phyloP scores from a whole-genome alignment of 164 flowering plant species.

The Berberis vulgaris region DNA sequence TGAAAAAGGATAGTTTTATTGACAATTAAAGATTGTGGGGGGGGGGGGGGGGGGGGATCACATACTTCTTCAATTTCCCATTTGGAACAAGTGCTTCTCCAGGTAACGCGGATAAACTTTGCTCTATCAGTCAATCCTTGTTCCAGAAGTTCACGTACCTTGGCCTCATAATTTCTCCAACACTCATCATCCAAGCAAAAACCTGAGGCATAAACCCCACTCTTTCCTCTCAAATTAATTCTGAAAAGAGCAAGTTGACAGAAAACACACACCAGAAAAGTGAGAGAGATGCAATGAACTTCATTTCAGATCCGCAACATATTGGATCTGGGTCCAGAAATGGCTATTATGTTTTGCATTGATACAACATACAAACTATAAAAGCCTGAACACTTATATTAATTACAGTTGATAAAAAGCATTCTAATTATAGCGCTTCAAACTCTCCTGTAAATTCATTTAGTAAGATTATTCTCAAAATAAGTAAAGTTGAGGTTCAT shows the following conservation, averaged over 20 bases:
- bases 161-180: slow-evolving; percentile 85
- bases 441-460: too few species aligned
- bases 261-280: neutral
- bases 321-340: too few species aligned
- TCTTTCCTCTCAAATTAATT: slow-evolving; percentile 51
- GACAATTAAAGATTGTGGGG: neutral
- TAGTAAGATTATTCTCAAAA: too few species aligned
- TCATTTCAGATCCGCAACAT: too few species aligned
- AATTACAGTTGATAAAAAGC: too few species aligned
- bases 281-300: neutral
- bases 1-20: neutral
- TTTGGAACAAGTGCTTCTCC: slow-evolving; percentile 45
- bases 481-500: too few species aligned
- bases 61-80: slow-evolving; percentile 60
- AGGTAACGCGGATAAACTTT: slow-evolving; percentile 61
- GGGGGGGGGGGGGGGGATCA: neutral
- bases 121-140: slow-evolving; percentile 71
- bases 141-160: slow-evolving; percentile 45
- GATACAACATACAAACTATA: too few species aligned
- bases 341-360: too few species aligned
- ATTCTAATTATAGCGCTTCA: too few species aligned
- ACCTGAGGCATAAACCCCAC: slow-evolving; percentile 43
- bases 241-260: slow-evolving; percentile 29
- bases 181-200: slow-evolving; percentile 85
- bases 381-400: too few species aligned